These are phyloP conservation scores for Bolboschoenoplectus hybrid DNA, from an alignment of 202 grass and related monocot species.

Conservation along the genomic window DNA sequence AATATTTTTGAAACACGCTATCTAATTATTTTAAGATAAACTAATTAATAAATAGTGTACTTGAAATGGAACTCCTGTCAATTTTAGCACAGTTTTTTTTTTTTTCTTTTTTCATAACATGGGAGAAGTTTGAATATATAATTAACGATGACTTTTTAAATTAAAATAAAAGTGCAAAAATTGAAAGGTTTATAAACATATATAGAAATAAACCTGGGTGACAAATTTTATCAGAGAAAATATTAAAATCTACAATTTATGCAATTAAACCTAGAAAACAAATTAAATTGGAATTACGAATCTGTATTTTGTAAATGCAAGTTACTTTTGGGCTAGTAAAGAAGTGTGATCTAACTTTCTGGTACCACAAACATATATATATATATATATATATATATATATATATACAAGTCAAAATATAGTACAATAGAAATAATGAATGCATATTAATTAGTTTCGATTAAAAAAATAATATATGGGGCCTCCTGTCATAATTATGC, in stretches of 20 bases:
- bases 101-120: not conserved
- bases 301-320: not conserved
- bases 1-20: not conserved
- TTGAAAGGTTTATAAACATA: not conserved
- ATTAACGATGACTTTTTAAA: not conserved
- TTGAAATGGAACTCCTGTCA: not conserved
- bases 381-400: not conserved
- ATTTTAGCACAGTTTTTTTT: not conserved
- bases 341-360: not conserved
- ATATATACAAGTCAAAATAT: constrained; percentile 6
- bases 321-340: not conserved
- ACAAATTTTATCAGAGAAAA: not conserved
- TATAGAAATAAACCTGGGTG: not conserved
- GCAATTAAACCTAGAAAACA: not conserved
- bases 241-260: not conserved
- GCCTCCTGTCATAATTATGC: constrained; percentile 1
- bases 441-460: constrained; percentile 1
- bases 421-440: constrained; percentile 21
- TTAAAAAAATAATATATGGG: not conserved
- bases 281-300: not conserved
- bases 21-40: not conserved
- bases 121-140: not conserved
- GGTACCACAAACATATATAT: not conserved
- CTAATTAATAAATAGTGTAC: not conserved
- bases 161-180: not conserved